Percentiles rank a stretch among this genome's conserved stretches.
Evolutionary conservation across 139 green algal species (phyloP).

Genomic region (Ettlia oleoabundans): DNA sequence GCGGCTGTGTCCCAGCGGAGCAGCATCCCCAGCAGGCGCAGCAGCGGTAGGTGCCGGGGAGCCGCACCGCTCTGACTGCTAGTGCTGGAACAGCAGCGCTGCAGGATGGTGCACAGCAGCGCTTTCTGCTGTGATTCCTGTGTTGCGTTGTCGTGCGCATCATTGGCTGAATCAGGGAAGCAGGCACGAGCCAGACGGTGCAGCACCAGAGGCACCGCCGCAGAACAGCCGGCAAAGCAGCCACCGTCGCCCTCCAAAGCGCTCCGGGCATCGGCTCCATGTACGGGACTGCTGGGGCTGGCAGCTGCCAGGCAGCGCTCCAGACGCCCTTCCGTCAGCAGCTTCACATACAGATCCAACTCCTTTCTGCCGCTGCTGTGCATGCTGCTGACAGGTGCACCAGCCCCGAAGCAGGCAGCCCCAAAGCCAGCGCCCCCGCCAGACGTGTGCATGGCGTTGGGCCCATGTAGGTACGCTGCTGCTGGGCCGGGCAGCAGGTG

Average conservation of each 20-base stretch:
- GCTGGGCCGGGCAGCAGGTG: constrained; percentile 5
- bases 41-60: background rate
- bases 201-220: constrained; percentile 23
- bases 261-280: too few species aligned
- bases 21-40: constrained; percentile 30
- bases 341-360: constrained; percentile 9
- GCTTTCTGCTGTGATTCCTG: background rate
- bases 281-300: background rate
- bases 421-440: constrained; percentile 4
- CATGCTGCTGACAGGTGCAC: background rate
- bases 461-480: constrained; percentile 25
- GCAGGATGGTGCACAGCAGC: constrained; percentile 15
- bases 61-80: background rate
- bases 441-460: too few species aligned
- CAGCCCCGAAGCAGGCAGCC: background rate
- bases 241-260: background rate
- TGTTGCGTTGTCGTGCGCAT: too few species aligned
- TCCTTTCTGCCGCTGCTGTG: background rate
- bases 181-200: constrained; percentile 37
- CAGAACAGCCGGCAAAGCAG: background rate
- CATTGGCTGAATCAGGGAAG: too few species aligned
- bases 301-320: constrained; percentile 15
- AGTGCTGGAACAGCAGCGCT: background rate
- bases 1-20: constrained; percentile 27
- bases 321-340: constrained; percentile 18